phyloP scores from a whole-genome alignment of 1,139 yeast species.

The Tardiomyces digboiensis region DNA sequence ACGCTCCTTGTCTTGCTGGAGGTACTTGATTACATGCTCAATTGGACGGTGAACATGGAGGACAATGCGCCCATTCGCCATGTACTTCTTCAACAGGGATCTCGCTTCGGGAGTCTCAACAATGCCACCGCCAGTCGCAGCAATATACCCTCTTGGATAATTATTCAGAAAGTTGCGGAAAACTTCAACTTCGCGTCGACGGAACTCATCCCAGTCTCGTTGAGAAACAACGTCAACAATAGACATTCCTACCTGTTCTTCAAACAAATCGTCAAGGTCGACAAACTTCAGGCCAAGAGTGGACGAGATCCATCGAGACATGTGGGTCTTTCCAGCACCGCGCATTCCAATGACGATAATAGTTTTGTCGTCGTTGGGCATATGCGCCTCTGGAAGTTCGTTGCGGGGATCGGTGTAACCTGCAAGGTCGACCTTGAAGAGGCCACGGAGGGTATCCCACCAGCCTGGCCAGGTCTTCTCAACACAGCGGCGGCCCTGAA shows the following conservation, averaged over 20 bases:
- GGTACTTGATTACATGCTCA: conserved; percentile 66
- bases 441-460: conserved; percentile 88
- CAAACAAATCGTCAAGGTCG: conserved; percentile 73
- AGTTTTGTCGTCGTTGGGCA: conserved; percentile 35
- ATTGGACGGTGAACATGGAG: conserved; percentile 86
- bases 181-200: conserved; percentile 54
- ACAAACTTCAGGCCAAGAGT: conserved; percentile 61
- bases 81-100: conserved; percentile 45
- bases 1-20: conserved; percentile 68
- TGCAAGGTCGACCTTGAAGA: conserved; percentile 52
- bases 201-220: conserved; percentile 82
- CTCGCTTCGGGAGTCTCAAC: conserved; percentile 75
- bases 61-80: conserved; percentile 58
- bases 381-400: conserved; percentile 3
- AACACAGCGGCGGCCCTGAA: conserved; percentile 84
- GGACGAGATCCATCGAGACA: conserved; percentile 72
- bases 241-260: conserved; percentile 40
- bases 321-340: conserved; percentile 92
- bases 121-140: conserved; percentile 96
- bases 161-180: conserved; percentile 42
- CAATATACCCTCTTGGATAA: conserved; percentile 49
- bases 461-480: conserved; percentile 99
- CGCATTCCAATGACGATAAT: conserved; percentile 94
- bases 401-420: conserved; percentile 34
- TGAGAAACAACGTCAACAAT: conserved; percentile 57